Percentiles rank a stretch among this genome's conserved stretches.
Evolutionary conservation across 805 yeast species (phyloP).

Genomic region (Dipodascus geniculatus): DNA sequence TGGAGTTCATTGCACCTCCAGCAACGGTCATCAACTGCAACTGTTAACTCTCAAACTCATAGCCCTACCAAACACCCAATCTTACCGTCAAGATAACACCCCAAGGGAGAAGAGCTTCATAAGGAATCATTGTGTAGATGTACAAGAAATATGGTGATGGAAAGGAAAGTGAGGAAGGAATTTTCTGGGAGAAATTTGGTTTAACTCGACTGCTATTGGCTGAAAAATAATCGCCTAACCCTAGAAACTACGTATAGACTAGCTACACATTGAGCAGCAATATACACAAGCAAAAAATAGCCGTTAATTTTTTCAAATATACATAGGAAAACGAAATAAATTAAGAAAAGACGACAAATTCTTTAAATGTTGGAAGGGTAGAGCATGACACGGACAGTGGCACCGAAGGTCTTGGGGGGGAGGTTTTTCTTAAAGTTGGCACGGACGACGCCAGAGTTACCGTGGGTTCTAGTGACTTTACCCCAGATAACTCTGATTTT

Average conservation of each 20-base stretch:
- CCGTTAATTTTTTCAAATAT: not conserved
- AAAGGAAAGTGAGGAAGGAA: not conserved
- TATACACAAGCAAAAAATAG: not conserved
- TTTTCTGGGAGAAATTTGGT: not conserved
- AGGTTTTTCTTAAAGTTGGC: conserved; percentile 98
- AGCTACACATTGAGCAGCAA: not conserved
- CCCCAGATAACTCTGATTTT: conserved; percentile 99
- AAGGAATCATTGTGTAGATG: conserved; percentile 34
- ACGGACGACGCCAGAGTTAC: conserved; percentile 96
- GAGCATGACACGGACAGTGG: conserved; percentile 98
- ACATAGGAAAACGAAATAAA: not conserved
- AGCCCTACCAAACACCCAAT: conserved; percentile 9
- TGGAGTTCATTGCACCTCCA: conserved; percentile 38
- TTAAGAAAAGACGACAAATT: conserved; percentile 6
- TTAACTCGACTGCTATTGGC: too few species aligned
- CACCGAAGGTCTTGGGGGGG: conserved; percentile 99
- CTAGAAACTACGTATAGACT: too few species aligned
- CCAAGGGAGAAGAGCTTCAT: conserved; percentile 55
- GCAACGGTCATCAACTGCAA: conserved; percentile 38
- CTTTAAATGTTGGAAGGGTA: conserved; percentile 93
- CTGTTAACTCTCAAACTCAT: not conserved
- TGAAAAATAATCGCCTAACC: too few species aligned
- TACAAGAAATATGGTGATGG: not conserved
- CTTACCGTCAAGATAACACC: conserved; percentile 43
- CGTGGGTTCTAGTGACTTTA: conserved; percentile 96